Evolutionary conservation across 2,329 filamentous ascomycete genomes (phyloP).

Genomic region (Botrytis fragariae): DNA sequence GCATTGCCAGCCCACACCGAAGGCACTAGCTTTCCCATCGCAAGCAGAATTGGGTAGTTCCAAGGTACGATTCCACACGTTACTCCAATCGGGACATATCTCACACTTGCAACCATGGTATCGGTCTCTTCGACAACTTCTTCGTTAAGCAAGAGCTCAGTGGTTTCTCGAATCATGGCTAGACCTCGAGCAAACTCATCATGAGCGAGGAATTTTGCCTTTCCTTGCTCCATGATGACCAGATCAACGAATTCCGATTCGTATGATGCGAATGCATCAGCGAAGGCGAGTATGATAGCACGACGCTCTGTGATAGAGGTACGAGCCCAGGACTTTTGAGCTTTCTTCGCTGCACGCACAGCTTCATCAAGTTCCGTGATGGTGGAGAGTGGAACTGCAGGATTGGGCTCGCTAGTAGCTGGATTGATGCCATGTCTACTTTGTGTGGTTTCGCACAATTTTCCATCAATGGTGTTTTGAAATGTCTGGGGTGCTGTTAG

Average conservation of each 20-base stretch:
- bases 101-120: constrained; percentile 41
- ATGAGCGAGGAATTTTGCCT: constrained; percentile 41
- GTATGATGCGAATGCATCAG: constrained; percentile 42
- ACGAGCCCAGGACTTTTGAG: constrained; percentile 48
- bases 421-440: constrained; percentile 24
- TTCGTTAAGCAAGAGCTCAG: constrained; percentile 15
- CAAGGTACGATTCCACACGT: constrained; percentile 57
- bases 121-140: constrained; percentile 20
- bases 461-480: constrained; percentile 16
- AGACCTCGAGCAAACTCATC: constrained; percentile 23
- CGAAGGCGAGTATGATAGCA: constrained; percentile 37
- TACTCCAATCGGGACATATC: constrained; percentile 49
- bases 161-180: constrained; percentile 13
- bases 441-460: not conserved
- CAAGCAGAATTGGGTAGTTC: constrained; percentile 53
- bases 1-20: constrained; percentile 51
- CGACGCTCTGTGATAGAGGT: constrained; percentile 45
- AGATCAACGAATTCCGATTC: constrained; percentile 31
- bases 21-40: constrained; percentile 49
- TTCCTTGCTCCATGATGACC: constrained; percentile 50
- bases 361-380: constrained; percentile 46
- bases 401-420: constrained; percentile 20
- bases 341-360: constrained; percentile 45
- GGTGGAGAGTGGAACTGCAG: constrained; percentile 42
- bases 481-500: constrained; percentile 3